Percentiles rank a stretch among this genome's conserved stretches.
These are phyloP conservation scores for Entamoeba invadens DNA, from an alignment of 208 protist genomes.

Conservation along the genomic window DNA sequence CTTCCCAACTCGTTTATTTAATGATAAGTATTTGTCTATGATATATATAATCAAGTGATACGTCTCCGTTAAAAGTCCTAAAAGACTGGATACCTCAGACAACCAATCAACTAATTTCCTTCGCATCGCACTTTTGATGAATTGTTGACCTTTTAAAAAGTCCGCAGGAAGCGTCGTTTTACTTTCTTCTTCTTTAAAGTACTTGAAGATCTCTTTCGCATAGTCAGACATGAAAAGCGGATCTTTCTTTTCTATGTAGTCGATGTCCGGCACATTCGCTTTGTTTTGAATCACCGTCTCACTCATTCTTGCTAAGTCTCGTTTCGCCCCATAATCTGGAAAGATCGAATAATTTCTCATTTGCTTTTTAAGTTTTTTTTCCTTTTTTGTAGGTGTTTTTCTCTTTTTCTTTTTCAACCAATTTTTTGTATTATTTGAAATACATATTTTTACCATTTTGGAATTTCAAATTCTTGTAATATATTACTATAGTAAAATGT, in stretches of 20 bases:
- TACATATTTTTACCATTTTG: too few relatives aligned
- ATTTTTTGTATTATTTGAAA: too few relatives aligned
- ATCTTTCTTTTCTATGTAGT: neutral
- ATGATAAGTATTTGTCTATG: neutral
- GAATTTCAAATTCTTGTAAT: too few relatives aligned
- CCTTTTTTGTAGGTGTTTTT: too few relatives aligned
- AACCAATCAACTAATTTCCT: neutral
- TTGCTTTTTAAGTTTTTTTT: too few relatives aligned
- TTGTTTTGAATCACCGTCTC: neutral
- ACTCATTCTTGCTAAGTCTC: neutral
- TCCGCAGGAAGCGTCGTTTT: neutral
- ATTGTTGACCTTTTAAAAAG: neutral
- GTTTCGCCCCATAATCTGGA: too few relatives aligned
- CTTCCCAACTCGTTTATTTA: neutral
- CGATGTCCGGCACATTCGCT: neutral
- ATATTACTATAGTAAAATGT: too few relatives aligned
- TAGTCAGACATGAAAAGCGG: neutral
- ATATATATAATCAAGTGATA: neutral
- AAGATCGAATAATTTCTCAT: too few relatives aligned
- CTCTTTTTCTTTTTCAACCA: too few relatives aligned
- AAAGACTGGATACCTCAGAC: neutral
- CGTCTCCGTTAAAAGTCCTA: neutral
- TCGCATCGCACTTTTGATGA: neutral
- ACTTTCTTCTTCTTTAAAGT: neutral
- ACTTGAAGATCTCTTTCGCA: neutral